These are phyloP conservation scores for Candida sanyaensis DNA, from an alignment of 1,139 yeast genomes.

Conservation along the genomic window DNA sequence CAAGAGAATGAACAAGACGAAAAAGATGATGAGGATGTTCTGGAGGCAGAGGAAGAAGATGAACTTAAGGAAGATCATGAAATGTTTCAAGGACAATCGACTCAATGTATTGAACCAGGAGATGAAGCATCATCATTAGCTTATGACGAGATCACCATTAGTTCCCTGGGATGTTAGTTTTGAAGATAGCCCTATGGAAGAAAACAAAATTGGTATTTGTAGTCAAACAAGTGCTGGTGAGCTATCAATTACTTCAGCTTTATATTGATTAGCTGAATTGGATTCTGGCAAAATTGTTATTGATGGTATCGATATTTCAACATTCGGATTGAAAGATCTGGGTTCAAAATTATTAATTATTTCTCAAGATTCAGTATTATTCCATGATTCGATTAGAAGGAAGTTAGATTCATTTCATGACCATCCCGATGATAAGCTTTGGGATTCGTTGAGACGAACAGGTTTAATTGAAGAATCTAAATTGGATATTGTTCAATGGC, in stretches of 20 bases:
- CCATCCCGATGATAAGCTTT: constrained; percentile 30
- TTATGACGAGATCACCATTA: constrained; percentile 73
- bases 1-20: constrained; percentile 25
- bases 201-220: constrained; percentile 75
- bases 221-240: constrained; percentile 87
- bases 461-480: constrained; percentile 28
- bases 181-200: constrained; percentile 51
- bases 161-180: constrained; percentile 62
- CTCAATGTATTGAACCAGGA: constrained; percentile 12
- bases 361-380: constrained; percentile 93
- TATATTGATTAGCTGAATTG: constrained; percentile 63
- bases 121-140: constrained; percentile 52
- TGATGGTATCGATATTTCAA: constrained; percentile 61
- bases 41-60: constrained; percentile 16
- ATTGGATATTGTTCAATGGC: constrained; percentile 20
- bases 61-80: constrained; percentile 21
- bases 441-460: constrained; percentile 38
- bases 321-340: constrained; percentile 73
- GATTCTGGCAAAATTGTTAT: constrained; percentile 51
- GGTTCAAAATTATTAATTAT: constrained; percentile 81
- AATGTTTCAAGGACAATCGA: constrained; percentile 21
- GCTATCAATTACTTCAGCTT: constrained; percentile 64
- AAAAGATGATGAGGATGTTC: constrained; percentile 18
- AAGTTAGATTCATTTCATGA: constrained; percentile 70
- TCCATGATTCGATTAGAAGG: constrained; percentile 76